phyloP scores from a whole-genome alignment of 352 stramenopile genomes.

The Phytophthora citricola region DNA sequence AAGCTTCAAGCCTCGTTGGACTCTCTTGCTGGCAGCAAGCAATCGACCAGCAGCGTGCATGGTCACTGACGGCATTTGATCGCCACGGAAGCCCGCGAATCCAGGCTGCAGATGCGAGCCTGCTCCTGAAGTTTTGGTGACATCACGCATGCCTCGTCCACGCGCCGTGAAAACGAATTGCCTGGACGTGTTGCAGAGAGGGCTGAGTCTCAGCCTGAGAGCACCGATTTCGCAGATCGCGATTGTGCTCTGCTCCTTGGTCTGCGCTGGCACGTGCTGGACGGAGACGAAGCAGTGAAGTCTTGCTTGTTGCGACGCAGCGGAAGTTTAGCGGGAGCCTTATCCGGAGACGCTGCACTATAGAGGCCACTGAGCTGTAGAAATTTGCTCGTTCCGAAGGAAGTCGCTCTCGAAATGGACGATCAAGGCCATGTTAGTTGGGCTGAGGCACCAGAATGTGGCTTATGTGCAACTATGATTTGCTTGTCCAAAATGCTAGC shows the following conservation, averaged over 20 bases:
- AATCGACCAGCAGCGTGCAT: neutral
- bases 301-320: neutral
- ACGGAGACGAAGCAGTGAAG: constrained; percentile 28
- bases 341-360: neutral
- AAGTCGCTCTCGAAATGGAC: neutral
- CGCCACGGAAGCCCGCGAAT: neutral
- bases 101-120: neutral
- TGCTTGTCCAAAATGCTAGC: neutral
- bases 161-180: constrained; percentile 10
- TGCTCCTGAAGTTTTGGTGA: constrained; percentile 31
- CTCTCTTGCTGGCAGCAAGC: neutral
- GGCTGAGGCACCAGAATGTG: neutral
- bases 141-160: constrained; percentile 34
- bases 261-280: constrained; percentile 27
- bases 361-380: no score
- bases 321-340: neutral
- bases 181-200: constrained; percentile 10
- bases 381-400: neutral
- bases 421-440: neutral
- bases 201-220: constrained; percentile 3
- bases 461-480: constrained; percentile 11
- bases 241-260: constrained; percentile 27
- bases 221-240: constrained; percentile 23
- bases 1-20: neutral
- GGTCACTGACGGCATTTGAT: neutral